Base-by-base conservation (phyloP, 228 moss, liverwort and hornwort genomes). In the Sphagnum magellanicum region DNA sequence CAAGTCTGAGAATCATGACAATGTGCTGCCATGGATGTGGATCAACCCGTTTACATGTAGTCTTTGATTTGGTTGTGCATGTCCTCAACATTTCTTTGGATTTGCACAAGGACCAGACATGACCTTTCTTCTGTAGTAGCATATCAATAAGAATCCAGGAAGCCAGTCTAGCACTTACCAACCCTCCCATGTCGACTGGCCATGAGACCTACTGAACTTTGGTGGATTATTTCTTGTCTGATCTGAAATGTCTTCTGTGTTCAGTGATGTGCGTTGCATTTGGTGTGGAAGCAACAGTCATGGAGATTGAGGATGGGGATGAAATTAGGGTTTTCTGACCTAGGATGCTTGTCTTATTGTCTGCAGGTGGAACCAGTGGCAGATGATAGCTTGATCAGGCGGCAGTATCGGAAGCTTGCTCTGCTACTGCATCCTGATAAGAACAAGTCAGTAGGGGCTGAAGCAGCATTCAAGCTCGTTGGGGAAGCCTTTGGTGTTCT, bases 391-490 rank as follows among this genome's bases (percentile, higher is more conserved):
- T 71, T 74, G n/a, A 83, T 97, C 48, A 97, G 91, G 76, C 87
- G 85, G 74, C 97, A 97, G 76, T 97, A 97, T 50, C 82, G 97
- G 68, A 97, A 78, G 78, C 75, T 97, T 48, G 93, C 97, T 14
- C 71, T 93, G 5, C 67, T 87, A 17, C 79, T 97, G 53, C 97
- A 97, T 76, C 97, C 97, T 4, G 97, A 97, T n/a, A 97, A 97
- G 52, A 97, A 97, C 61, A 91, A 91, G 78, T 73, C 91, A 5
- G 73, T 82, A 8, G 97, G 97, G 6, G 97, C 97, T 47, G 93
- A 93, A 71, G 88, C 93, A 8, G 97, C 97, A 10, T 97, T 97
- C 63, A 97, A 97, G 79, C 85, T 97, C 51, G 80, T 97, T 13
- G 87, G 93, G 51, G 93, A 97, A 65, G 97, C 97, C 6, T 93